phyloP scores from a whole-genome alignment of 2,329 filamentous ascomycete species.

The Metarhizium guizhouense region DNA sequence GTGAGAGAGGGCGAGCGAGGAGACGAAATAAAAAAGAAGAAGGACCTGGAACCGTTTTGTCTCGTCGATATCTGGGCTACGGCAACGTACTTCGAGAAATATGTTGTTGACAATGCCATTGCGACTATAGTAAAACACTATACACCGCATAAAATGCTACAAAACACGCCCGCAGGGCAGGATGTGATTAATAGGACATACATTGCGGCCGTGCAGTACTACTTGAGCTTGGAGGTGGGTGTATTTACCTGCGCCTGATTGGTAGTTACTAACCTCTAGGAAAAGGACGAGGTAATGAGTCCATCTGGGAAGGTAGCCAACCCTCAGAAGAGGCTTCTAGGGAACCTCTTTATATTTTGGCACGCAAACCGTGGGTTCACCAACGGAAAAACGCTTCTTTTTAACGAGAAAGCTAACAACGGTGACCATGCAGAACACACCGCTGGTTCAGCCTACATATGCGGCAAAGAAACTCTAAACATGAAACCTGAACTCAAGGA shows the following conservation, averaged over 20 bases:
- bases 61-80: conserved; percentile 28
- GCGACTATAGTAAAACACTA: conserved; percentile 17
- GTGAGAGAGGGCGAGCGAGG: conserved; percentile 15
- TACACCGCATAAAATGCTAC: conserved; percentile 3
- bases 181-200: conserved; percentile 15
- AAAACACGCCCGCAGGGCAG: neutral
- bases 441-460: conserved; percentile 33
- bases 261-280: neutral
- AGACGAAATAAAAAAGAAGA: conserved; percentile 16
- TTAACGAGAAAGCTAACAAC: neutral
- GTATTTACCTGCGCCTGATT: neutral
- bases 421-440: conserved; percentile 28
- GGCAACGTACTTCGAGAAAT: conserved; percentile 23
- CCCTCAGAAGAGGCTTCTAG: conserved; percentile 27
- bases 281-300: conserved; percentile 2
- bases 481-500: conserved; percentile 27
- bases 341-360: conserved; percentile 34
- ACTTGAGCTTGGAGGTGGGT: conserved; percentile 15
- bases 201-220: conserved; percentile 12
- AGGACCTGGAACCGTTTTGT: conserved; percentile 30
- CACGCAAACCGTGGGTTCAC: conserved; percentile 35
- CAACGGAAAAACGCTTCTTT: neutral
- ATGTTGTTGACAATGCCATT: conserved; percentile 23
- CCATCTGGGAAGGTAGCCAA: conserved; percentile 4
- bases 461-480: conserved; percentile 29